Evolutionary conservation across 306 rosid genomes (phyloP), one percentile per base, ranked within the genome.

Genomic region (Arachis hypogaea): DNA sequence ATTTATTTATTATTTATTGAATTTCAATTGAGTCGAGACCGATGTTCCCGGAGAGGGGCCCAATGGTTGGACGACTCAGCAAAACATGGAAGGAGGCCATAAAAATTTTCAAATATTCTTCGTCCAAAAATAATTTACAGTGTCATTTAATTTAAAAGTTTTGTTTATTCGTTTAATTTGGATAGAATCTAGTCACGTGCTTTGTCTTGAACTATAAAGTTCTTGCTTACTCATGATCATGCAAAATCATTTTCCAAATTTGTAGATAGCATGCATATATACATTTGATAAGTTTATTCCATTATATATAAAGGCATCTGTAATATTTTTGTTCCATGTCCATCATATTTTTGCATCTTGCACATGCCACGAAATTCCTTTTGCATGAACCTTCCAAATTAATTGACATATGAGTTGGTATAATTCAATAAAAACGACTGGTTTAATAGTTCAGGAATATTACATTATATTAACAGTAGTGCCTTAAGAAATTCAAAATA

Each of bases 51-150:
- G 67, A 61, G 63, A 73, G 43, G 59, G 51, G 66, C 69, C 69
- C 73, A 75, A 56, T 36, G 68, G 61, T 57, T 12, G 33, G 68
- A 87, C 87, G 85, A 71, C 86, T 87, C 85, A 88, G 83, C 79
- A 76, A 79, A 86, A 80, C 85, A 83, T 87, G 87, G 60, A 59
- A 29, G 59, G 71, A 66, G 46, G 66, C 58, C 49, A 64, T 46
- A 78, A 79, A 56, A 49, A 18, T 52, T 71, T 49, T 60, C 14
- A 60, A 71, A 74, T 77, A 73, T 65, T 77, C 70, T 22, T 74
- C 49, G 22, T 11, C 51, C 63, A 71, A 45, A 68, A 68, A 46
- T n/a, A 59, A 59, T 28, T 10, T 22, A 57, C 14, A 33, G 22
- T 72, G 72, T 46, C 73, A 40, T 47, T 2, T 7, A 57, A 49